Evolutionary conservation across 2,329 filamentous ascomycete species (phyloP), one percentile per base, ranked within the genome.

Genomic region (Cryphonectria naterciae): DNA sequence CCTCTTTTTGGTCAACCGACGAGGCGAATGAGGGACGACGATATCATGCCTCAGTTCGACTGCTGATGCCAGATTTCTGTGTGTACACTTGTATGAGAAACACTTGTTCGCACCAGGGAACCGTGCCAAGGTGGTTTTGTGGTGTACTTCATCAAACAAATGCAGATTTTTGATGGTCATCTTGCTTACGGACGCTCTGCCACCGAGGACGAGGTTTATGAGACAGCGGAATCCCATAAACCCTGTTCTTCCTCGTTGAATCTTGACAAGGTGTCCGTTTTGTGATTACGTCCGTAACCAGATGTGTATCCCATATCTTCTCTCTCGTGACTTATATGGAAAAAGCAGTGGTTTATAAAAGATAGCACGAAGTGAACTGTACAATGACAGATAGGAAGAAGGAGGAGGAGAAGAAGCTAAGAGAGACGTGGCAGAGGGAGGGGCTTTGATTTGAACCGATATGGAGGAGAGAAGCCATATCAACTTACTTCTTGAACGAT

Each of bases 71-170:
- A 68, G 58, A 49, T 35, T 66, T 58, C 63, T 70, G 70, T 68
- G 46, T 49, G 46, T 67, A 69, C 71, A 71, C 68, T 64, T 71
- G 69, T 67, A 71, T 73, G 63, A 71, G 71, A 73, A 70, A 73
- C 63, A 67, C 32, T 65, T 67, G 68, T 58, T 64, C 46, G 25
- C 43, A 43, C 35, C 37, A 41, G 56, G 25, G 28, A 35, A 7
- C 28, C 41, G 4, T 32, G 25, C 63, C 43, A 65, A 35, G 43
- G 25, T 32, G 13, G 28, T 56, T 10, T 10, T 10, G 6, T n/a
- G 22, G 5, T 58, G 54, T 35, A 19, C 0, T 17, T 5, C 1
- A 54, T 25, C 49, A 11, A 25, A 13, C 49, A 11, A 54, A 28
- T 25, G 49, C 49, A 5, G n/a, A 54, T 54, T 25, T 39, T 43